Percentiles rank a stretch among this genome's conserved stretches.
Conservation (phyloP, 352 stramenopile genomes). For the Phytopythium mirpurense region DNA sequence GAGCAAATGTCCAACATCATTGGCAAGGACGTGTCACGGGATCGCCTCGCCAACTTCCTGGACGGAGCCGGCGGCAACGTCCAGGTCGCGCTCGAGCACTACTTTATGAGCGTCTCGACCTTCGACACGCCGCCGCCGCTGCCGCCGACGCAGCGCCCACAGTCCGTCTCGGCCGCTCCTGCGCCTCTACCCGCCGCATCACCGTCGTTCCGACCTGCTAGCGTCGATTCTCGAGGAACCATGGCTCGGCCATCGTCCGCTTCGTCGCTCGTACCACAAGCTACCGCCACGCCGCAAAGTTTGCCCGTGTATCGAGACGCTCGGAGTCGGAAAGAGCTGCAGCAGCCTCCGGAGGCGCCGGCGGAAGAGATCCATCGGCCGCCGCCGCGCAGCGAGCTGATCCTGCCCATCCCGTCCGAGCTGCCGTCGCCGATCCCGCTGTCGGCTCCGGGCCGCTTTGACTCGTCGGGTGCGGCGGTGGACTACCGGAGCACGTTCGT, state of each 20-base stretch:
- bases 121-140: constrained; percentile 12
- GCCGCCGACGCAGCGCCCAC: not conserved
- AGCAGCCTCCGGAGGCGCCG: not conserved
- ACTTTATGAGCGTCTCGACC: constrained; percentile 81
- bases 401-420: constrained; percentile 61
- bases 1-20: constrained; percentile 86
- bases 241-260: not conserved
- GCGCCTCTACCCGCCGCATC: not conserved
- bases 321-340: not conserved
- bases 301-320: not conserved
- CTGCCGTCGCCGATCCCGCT: constrained; percentile 18
- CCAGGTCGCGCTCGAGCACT: constrained; percentile 84
- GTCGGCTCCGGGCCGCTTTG: constrained; percentile 13
- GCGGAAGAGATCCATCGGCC: constrained; percentile 1
- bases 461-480: constrained; percentile 17
- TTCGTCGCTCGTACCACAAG: not conserved
- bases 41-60: constrained; percentile 65
- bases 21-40: constrained; percentile 60
- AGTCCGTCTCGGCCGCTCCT: not conserved
- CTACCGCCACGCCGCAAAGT: not conserved
- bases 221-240: not conserved
- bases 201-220: not conserved
- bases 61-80: constrained; percentile 79
- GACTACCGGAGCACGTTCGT: constrained; percentile 33
- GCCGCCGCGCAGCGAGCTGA: constrained; percentile 59